Base-by-base conservation (phyloP, 148 eudicot species). In the Arctostaphylos glauca region DNA sequence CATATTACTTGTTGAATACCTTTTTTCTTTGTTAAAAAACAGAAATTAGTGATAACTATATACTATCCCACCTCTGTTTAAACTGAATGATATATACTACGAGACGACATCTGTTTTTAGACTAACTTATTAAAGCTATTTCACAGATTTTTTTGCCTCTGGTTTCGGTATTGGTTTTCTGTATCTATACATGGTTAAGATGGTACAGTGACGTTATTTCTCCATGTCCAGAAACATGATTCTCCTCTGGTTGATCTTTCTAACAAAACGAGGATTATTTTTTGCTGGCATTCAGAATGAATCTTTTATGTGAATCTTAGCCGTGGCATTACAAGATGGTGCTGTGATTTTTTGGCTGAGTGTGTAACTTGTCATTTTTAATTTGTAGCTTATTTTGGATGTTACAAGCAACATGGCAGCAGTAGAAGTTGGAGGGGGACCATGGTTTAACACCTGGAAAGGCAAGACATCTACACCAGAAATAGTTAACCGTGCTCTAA, bases 331-430 rank as follows among this genome's bases (percentile, higher is more conserved):
- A 62, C 53, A 5, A 62, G 14, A 9, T 44, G 18, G 19, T 75
- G 54, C 44, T 52, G 54, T 19, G 31, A 49, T 49, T 75, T 44
- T 23, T 50, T 19, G 6, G 44, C 78, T 75, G 9, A 50, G 23
- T 50, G 6, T n/a, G 53, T 5, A 12, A n/a, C 31, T 19, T 54
- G 47, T 81, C 66, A 14, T 74, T 82, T 58, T 74, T 7, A 23
- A 6, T 41, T 83, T 84, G 79, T 83, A 95, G 98, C 86, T 88
- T 44, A 90, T 95, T 67, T 86, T 93, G 91, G 98, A 95, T 68
- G 94, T 90, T 47, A 89, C 93, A 49, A 95, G 98, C 86, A 89
- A 92, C 82, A 92, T 93, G 98, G 96, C 98, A 66, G 97, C 93
- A 0, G 85, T 92, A 23, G 97, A 95, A 89, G 89, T 93, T 38